Conservation (phyloP, 768 basidiomycete genomes). For the Boletus sp. region DNA sequence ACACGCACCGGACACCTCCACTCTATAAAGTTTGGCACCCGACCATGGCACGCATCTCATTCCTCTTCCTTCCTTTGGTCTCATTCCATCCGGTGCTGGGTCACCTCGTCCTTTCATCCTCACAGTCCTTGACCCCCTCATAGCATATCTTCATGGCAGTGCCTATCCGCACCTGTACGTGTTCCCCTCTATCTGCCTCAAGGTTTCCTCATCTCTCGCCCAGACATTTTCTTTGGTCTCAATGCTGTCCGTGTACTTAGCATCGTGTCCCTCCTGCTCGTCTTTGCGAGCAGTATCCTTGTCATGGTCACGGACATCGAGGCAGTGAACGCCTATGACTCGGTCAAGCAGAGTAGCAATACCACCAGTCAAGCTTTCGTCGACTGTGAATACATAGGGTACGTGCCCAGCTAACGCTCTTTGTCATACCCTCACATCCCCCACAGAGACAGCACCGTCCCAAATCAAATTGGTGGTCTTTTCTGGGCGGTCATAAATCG, state of each 20-base stretch:
- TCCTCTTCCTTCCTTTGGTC: neutral
- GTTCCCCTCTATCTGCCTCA: neutral
- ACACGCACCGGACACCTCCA: neutral
- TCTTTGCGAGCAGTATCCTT: constrained; percentile 77
- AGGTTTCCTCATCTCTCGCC: neutral
- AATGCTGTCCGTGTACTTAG: constrained; percentile 78
- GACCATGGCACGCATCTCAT: constrained; percentile 1
- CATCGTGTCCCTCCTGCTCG: constrained; percentile 74
- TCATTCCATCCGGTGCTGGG: constrained; percentile 31
- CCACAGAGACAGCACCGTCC: constrained; percentile 70
- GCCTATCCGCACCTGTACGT: constrained; percentile 46
- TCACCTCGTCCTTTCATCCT: constrained; percentile 24
- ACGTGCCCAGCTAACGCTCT: constrained; percentile 26
- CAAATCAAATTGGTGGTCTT: constrained; percentile 85
- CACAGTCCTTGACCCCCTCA: constrained; percentile 13
- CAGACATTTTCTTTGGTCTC: constrained; percentile 71
- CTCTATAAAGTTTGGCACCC: constrained; percentile 23
- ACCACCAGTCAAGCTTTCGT: constrained; percentile 32
- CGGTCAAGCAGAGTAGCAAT: constrained; percentile 36
- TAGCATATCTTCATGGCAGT: constrained; percentile 20
- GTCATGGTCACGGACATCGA: constrained; percentile 70
- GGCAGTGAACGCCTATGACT: constrained; percentile 67
- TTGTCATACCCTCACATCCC: constrained; percentile 19
- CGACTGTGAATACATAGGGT: constrained; percentile 80
- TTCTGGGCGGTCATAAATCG: constrained; percentile 92